Conservation (phyloP, 352 stramenopile species). For the Phytopythium ostracodes region DNA sequence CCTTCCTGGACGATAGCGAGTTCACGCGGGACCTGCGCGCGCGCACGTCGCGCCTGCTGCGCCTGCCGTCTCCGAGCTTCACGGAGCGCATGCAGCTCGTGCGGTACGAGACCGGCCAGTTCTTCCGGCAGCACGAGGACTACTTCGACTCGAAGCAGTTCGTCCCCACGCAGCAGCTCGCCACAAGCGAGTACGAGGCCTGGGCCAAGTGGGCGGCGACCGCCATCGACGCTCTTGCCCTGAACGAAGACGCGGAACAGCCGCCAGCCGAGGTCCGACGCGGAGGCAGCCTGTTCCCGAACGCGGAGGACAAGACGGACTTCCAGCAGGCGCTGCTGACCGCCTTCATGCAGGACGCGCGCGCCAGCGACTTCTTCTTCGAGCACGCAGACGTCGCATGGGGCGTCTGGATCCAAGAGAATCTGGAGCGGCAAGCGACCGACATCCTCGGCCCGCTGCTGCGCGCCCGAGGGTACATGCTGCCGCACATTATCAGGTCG, state of each 20-base stretch:
- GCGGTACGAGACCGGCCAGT: constrained; percentile 61
- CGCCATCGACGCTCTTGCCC: constrained; percentile 18
- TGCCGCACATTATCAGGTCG: constrained; percentile 59
- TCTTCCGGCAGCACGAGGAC: constrained; percentile 76
- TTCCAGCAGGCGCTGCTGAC: constrained; percentile 52
- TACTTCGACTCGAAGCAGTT: constrained; percentile 77
- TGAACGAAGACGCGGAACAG: background rate
- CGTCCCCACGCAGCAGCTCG: constrained; percentile 34
- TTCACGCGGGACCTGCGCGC: constrained; percentile 61
- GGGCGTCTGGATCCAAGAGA: constrained; percentile 43
- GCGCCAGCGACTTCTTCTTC: constrained; percentile 45
- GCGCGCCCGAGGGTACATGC: constrained; percentile 51
- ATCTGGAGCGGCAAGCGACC: constrained; percentile 30
- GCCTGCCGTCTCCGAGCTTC: constrained; percentile 45
- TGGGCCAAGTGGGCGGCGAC: constrained; percentile 48
- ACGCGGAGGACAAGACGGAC: constrained; percentile 29
- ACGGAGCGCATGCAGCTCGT: constrained; percentile 63
- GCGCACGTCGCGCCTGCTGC: constrained; percentile 42
- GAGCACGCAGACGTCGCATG: constrained; percentile 49
- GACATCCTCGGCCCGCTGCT: constrained; percentile 51
- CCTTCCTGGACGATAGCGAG: constrained; percentile 54
- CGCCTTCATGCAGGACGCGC: constrained; percentile 51
- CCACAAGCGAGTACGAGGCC: constrained; percentile 29
- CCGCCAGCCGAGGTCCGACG: constrained; percentile 29
- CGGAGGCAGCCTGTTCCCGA: constrained; percentile 40